Evolutionary conservation across 192 early-diverging fungal species (phyloP), one percentile per base, ranked within the genome.

Genomic region (Gaertneriomyces semiglobifer): DNA sequence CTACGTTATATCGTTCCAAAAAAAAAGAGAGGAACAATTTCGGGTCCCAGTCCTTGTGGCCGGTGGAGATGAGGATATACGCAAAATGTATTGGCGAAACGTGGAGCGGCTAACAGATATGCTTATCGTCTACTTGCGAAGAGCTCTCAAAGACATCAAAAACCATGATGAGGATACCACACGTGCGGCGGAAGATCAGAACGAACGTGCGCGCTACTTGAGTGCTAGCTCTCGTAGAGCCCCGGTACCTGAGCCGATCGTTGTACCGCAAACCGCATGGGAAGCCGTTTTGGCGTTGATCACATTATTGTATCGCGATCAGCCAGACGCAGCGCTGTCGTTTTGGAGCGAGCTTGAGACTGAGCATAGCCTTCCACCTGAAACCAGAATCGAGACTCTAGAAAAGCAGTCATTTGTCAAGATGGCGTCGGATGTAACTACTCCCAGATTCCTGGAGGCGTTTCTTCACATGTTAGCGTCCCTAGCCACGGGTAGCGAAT

Each of bases 391-490:
- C 40, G 56, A 68, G 25, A 68, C 58, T 5, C 46, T 46, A 4
- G 77, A 84, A 51, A 67, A 86, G 53, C 64, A 69, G 39, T 65
- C 68, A 10, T 85, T 85, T 61, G 14, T 85, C 5, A 77, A 65
- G 20, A 72, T 76, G 55, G 75, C 77, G 44, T 59, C 76, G 38
- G 83, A 85, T 47, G 73, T 79, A 5, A 46, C 70, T 16, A 62
- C 77, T 1, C 10, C 56, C 51, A 40, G 70, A 7, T 73, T 80
- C 52, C 42, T 78, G 39, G 19, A 39, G 18, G 84, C 88, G 3
- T 93, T 90, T 71, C 84, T 93, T 55, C 83, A 92, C 63, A 88
- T 94, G 80, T 76, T 98, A 12, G 82, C 88, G 16, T 84, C 93
- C 0, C 76, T 98, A 33, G 85, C 95, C 0, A 87, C 89, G 5